These are phyloP conservation scores for Carpediemonas membranifera DNA, from an alignment of 78 protist species.

Conservation along the genomic window DNA sequence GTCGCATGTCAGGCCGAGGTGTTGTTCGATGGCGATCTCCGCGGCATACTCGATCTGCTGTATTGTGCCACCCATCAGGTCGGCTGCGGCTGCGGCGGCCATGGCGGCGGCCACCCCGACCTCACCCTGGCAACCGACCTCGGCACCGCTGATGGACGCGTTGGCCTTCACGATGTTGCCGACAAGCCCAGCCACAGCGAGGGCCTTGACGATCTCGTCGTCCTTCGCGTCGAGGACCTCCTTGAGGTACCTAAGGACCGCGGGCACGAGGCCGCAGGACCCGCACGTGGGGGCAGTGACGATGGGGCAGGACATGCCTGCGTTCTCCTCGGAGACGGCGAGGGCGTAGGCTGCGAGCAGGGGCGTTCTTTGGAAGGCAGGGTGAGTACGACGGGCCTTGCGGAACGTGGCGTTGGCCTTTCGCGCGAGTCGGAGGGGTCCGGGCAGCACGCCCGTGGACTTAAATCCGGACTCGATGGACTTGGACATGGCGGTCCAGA, in stretches of 20 bases:
- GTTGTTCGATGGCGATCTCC: conserved; percentile 23
- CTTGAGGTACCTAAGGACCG: conserved; percentile 17
- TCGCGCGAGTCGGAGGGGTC: background rate
- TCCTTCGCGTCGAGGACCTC: conserved; percentile 1
- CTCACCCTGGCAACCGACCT: conserved; percentile 53
- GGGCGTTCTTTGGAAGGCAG: background rate
- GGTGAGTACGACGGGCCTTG: background rate
- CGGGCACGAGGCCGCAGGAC: conserved; percentile 35
- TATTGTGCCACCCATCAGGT: conserved; percentile 32
- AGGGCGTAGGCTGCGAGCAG: conserved; percentile 11
- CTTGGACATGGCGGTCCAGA: background rate
- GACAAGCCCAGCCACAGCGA: conserved; percentile 19
- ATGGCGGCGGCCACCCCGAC: conserved; percentile 38
- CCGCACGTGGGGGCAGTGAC: conserved; percentile 48
- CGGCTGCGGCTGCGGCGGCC: conserved; percentile 38
- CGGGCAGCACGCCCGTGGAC: conserved; percentile 2
- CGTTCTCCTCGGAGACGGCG: conserved; percentile 46
- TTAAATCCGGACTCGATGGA: background rate
- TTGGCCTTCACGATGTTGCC: conserved; percentile 28
- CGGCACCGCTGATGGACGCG: conserved; percentile 45
- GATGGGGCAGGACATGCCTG: conserved; percentile 3
- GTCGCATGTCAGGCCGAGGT: conserved; percentile 40
- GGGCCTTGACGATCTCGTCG: conserved; percentile 19
- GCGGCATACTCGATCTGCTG: conserved; percentile 37
- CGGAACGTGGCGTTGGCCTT: background rate